phyloP scores from a whole-genome alignment of 805 yeast genomes.

The Lipomyces yamadae region DNA sequence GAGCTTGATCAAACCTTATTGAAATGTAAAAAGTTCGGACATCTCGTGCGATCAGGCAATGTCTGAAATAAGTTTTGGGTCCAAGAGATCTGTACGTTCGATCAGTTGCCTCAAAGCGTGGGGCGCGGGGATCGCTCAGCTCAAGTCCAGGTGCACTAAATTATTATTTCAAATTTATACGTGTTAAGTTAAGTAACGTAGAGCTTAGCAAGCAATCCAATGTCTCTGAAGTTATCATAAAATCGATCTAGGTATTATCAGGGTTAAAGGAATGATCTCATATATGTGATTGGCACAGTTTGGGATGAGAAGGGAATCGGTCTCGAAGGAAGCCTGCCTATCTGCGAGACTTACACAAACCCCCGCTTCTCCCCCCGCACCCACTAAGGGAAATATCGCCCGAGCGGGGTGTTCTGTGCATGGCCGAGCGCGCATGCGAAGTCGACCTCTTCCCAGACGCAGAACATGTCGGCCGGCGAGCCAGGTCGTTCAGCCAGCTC shows the following conservation, averaged over 20 bases:
- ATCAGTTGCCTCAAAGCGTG: not conserved
- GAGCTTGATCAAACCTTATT: not conserved
- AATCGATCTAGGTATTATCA: not conserved
- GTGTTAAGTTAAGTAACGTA: not conserved
- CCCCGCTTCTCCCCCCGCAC: conserved; percentile 1
- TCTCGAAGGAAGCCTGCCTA: not conserved
- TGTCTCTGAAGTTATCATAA: not conserved
- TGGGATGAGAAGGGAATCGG: conserved; percentile 1
- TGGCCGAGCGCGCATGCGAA: not conserved
- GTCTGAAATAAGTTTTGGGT: not conserved
- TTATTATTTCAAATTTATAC: not conserved
- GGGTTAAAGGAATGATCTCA: not conserved
- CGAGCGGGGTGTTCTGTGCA: not conserved
- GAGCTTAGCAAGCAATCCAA: not conserved
- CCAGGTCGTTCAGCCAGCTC: conserved; percentile 1
- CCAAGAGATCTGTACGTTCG: not conserved
- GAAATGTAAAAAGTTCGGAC: not conserved
- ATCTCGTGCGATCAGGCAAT: not conserved
- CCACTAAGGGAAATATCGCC: not conserved
- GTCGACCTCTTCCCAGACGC: not conserved
- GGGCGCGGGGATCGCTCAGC: not conserved
- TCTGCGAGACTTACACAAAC: not conserved
- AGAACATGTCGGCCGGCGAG: conserved; percentile 1
- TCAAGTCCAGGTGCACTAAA: not conserved
- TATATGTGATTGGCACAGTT: not conserved